Base-by-base conservation (phyloP, 129 eudicot genomes). In the Ambrosia trifida region DNA sequence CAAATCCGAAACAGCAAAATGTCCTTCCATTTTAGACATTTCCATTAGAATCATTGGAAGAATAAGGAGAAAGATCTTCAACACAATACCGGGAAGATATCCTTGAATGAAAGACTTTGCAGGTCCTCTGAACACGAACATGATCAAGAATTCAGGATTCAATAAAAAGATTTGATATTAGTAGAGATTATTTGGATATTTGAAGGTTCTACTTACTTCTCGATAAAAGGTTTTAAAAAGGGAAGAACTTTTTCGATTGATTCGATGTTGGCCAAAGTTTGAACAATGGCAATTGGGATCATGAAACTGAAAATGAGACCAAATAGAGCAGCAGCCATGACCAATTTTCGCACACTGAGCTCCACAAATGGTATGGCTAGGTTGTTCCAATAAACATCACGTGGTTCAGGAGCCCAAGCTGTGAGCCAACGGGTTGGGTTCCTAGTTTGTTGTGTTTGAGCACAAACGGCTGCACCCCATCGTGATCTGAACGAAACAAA, bases 381-480 rank as follows among this genome's bases (percentile, higher is more conserved):
- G 75, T 93, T 93, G 79, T 82, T 52, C 98, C 98, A 93, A 64
- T 80, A 93, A 69, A 93, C 95, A 69, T 93, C 96, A 18, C 92
- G 89, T 74, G 98, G 96, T 68, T 93, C 98, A 11, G 98, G 95
- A 46, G 98, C 98, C 98, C 98, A 92, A 24, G 81, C 85, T 5
- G 98, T 92, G 73, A 92, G 80, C 98, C 98, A 92, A 38, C 71
- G 72, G 36, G 91, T 92, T 38, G 98, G 95, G 74, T 92, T 87
- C 60, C 90, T 83, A 1, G 95, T 69, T 78, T 86, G 96, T 72
- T 81, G 87, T 18, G 98, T 93, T 75, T 89, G 96, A 68, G 98
- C 95, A 79, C 98, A 93, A 62, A 89, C 88, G 31, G 98, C 98
- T 45, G 99, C 97, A 47, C 99, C 99, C 99, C 99, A 94, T 60